Percentiles rank a stretch among this genome's conserved stretches.
Conservation (phyloP, 148 eudicot genomes). For the Fagopyrum tataricum region DNA sequence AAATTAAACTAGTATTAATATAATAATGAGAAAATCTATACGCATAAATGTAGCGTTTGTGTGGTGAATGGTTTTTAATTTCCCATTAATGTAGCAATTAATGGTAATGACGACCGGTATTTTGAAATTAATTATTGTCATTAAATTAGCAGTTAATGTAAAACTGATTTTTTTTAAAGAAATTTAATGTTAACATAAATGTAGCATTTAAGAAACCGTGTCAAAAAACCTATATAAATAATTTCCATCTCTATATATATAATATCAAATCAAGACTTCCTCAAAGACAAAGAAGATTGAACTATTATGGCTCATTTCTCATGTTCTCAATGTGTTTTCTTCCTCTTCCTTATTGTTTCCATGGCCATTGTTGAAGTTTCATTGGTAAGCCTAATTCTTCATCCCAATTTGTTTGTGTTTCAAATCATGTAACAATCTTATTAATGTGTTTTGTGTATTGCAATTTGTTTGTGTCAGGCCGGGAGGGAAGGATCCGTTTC, state of each 20-base stretch:
- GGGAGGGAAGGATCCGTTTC: conserved; percentile 2
- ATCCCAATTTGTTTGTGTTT: background rate
- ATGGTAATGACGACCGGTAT: no score
- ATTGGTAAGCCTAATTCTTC: background rate
- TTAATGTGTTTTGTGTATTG: background rate
- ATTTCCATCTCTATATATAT: background rate
- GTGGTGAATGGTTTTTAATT: no score
- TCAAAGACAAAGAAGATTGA: background rate
- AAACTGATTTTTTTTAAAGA: background rate
- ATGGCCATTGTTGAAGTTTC: conserved; percentile 4
- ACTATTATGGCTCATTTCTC: background rate
- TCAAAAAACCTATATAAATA: background rate
- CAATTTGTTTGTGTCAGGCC: background rate
- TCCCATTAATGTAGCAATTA: no score
- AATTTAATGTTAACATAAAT: background rate
- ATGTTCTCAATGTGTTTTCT: background rate
- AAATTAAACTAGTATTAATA: no score
- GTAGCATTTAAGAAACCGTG: background rate
- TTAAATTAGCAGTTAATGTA: no score
- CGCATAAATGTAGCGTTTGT: no score
- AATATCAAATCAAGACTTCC: background rate
- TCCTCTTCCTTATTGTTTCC: conserved; percentile 10
- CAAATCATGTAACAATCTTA: background rate
- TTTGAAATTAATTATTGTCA: no score
- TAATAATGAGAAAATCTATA: no score